phyloP scores from a whole-genome alignment of 1,284 basidiomycete genomes.

The Apiotrichum laibachii region DNA sequence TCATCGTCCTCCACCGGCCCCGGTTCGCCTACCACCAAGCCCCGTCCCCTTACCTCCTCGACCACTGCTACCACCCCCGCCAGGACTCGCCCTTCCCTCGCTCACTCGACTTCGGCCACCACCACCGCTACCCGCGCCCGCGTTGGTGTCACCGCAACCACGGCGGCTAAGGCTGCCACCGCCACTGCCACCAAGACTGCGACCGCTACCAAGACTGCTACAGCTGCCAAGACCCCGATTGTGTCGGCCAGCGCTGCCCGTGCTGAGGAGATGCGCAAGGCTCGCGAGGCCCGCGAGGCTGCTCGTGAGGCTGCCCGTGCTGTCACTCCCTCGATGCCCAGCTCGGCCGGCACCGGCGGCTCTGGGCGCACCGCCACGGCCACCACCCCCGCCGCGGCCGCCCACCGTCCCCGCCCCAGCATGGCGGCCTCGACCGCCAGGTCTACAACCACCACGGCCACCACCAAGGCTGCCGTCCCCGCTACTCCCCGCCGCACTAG shows the following conservation, averaged over 20 bases:
- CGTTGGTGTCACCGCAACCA: background rate
- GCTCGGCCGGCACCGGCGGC: background rate
- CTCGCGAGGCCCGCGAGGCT: conserved; percentile 15
- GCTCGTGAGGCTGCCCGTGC: conserved; percentile 13
- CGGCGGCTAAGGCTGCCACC: conserved; percentile 4
- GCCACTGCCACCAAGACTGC: conserved; percentile 8
- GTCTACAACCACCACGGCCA: background rate
- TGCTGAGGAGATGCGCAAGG: conserved; percentile 19
- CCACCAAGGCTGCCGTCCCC: conserved; percentile 3
- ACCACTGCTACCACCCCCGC: conserved; percentile 2
- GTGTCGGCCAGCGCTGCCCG: conserved; percentile 8
- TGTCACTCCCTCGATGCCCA: background rate
- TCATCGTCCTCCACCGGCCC: conserved; percentile 19
- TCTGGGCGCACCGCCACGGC: conserved; percentile 7
- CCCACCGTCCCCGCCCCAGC: conserved; percentile 4
- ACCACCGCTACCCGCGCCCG: conserved; percentile 5
- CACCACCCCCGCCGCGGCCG: background rate
- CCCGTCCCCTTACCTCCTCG: conserved; percentile 12
- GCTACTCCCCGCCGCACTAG: conserved; percentile 12
- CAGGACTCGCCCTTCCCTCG: conserved; percentile 11
- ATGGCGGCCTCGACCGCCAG: background rate
- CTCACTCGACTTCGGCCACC: conserved; percentile 6
- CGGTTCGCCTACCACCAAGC: conserved; percentile 11
- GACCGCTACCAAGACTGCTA: background rate
- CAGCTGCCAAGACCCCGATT: background rate